Evolutionary conservation across 306 rosid genomes (phyloP), one percentile per base, ranked within the genome.

Genomic region (Glycine latifolia): DNA sequence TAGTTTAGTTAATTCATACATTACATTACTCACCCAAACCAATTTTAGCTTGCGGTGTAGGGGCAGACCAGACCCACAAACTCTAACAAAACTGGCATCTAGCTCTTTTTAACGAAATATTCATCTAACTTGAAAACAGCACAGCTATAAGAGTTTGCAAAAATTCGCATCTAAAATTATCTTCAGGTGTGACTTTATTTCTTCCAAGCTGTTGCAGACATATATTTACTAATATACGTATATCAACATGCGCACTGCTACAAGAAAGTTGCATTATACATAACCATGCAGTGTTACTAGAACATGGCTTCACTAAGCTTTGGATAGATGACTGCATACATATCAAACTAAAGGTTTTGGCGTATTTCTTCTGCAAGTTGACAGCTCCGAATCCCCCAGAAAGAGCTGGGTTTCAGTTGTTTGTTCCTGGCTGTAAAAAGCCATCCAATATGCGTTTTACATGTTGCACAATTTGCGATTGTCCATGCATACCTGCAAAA

Each of bases 401-500:
- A 95, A 14, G 87, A 73, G 61, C 67, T 83, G 7, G 99, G 99
- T 85, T 76, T 95, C 86, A 95, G 82, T 56, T 83, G 89, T 85
- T 67, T 84, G 73, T 81, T 87, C 20, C 92, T 91, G 80, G 98
- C 92, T 7, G 98, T 90, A 72, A 90, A 95, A 63, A 87, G 95
- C 98, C 99, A 95, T 47, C 99, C 99, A 88, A 95, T 79, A 52
- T 83, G 91, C 70, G 86, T 81, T 85, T 83, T 89, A 85, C 99
- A 95, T 47, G 91, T 68, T 53, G 92, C 89, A 81, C 99, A 95
- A 47, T 47, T 73, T 9, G 97, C 83, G 35, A 87, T 58, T 39
- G 97, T 93, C 99, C 99, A 95, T 1, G 98, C 93, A 87, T 93
- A 95, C 84, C 99, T 95, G 91, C 82, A 69, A 86, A 66, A 58